Conservation (phyloP, 805 yeast species). For the Yarrowia yakushimensis region DNA sequence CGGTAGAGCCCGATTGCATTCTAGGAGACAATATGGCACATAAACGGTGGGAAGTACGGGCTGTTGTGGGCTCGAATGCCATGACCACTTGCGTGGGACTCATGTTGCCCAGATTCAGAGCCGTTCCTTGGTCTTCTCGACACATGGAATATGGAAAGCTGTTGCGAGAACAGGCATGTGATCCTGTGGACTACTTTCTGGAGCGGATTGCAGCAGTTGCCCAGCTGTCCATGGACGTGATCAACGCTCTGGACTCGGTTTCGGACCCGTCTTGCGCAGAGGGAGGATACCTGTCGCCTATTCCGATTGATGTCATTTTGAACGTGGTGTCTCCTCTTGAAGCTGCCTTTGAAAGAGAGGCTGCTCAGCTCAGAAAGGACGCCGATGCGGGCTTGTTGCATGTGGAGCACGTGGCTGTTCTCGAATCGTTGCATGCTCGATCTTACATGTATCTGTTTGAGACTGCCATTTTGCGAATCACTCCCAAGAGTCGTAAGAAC, state of each 20-base stretch:
- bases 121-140: slow-evolving; percentile 5
- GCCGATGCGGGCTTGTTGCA: not conserved
- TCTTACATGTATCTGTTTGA: slow-evolving; percentile 4
- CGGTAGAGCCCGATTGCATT: not conserved
- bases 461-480: slow-evolving; percentile 2
- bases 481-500: not conserved
- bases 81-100: slow-evolving; percentile 23
- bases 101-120: slow-evolving; percentile 7
- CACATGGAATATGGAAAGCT: slow-evolving; percentile 1
- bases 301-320: not conserved
- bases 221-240: slow-evolving; percentile 3
- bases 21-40: slow-evolving; percentile 15
- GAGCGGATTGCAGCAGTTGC: not conserved
- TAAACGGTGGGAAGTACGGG: slow-evolving; percentile 20
- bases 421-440: not conserved
- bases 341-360: not conserved
- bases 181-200: slow-evolving; percentile 5
- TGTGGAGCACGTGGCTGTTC: slow-evolving; percentile 8
- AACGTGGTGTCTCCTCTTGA: slow-evolving; percentile 15
- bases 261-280: slow-evolving; percentile 9
- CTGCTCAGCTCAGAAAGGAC: slow-evolving; percentile 1
- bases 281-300: not conserved
- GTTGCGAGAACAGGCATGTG: slow-evolving; percentile 11
- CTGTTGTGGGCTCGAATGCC: slow-evolving; percentile 7
- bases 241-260: slow-evolving; percentile 5